Evolutionary conservation across 441 rosid species (phyloP).

Genomic region (Aleurites moluccanus): DNA sequence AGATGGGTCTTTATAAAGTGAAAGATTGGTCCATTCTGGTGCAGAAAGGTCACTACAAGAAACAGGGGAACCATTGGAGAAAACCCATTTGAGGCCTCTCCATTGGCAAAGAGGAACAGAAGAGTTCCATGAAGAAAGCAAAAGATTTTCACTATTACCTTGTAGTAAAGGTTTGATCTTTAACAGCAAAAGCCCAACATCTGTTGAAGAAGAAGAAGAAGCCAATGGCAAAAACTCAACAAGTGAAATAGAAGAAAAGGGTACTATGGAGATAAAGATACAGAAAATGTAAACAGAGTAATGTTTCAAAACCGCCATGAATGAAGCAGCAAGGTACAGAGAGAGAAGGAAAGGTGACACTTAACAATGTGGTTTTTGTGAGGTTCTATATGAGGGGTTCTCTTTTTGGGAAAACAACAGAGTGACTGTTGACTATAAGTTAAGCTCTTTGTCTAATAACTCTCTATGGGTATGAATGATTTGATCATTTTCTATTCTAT

Average conservation of each 20-base stretch:
- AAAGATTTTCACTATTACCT: constrained; percentile 70
- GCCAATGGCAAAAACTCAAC: constrained; percentile 17
- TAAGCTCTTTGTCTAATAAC: constrained; percentile 26
- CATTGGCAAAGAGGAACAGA: constrained; percentile 91
- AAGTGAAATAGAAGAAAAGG: constrained; percentile 24
- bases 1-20: constrained; percentile 73
- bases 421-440: constrained; percentile 42
- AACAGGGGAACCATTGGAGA: constrained; percentile 61
- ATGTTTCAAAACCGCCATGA: constrained; percentile 53
- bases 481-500: too few relatives aligned
- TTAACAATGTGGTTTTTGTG: constrained; percentile 18
- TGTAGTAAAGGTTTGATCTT: constrained; percentile 76
- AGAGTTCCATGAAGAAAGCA: constrained; percentile 86
- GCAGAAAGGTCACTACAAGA: constrained; percentile 60
- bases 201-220: constrained; percentile 43
- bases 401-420: constrained; percentile 39
- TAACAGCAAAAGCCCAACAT: constrained; percentile 69
- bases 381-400: constrained; percentile 18
- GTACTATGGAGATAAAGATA: constrained; percentile 22
- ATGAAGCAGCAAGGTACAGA: constrained; percentile 23
- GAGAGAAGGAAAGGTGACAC: constrained; percentile 16
- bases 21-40: constrained; percentile 65
- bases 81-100: constrained; percentile 96
- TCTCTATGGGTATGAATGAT: constrained; percentile 9
- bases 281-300: constrained; percentile 35